Base-by-base conservation (phyloP, 768 basidiomycete species). In the Suillus subluteus region DNA sequence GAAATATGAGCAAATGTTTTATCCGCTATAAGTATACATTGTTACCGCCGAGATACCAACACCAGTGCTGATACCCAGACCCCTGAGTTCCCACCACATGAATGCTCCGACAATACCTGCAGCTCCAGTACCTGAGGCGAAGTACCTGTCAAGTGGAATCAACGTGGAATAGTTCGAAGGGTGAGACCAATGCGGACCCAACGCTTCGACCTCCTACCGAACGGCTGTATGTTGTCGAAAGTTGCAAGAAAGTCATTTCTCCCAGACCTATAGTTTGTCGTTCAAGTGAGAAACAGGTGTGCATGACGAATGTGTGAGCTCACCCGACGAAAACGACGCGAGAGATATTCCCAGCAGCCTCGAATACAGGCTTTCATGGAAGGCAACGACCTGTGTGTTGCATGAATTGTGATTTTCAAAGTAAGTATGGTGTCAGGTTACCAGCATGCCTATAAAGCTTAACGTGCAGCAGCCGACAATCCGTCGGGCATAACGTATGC, bases 41-140 rank as follows among this genome's bases (percentile, higher is more conserved):
- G 18, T 61, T 61, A 94, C 94, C 16, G 93, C 86, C 12, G 93
- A 95, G 26, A 97, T 72, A 2, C 94, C 92, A 30, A 99, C 88
- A 1, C 96, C 98, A 13, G 82, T 72, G 54, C 88, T 85, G 6
- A 99, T 94, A 26, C 98, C 97, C 0, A 97, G 78, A 2, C 87
- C 86, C 23, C 98, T 83, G 5, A 99, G 80, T 69, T 95, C 84
- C 97, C 97, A 99, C 98, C 98, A 99, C 15, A 98, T 73, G 46
- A 92, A 91, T 0, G 97, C 95, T 8, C 97, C 97, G 1, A 90
- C 91, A 1, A 99, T 86, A 0, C 97, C 97, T 0, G 97, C 97
- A 6, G 92, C 94, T 1, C 97, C 97, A 0, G 97, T 99, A 0
- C 97, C 97, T 11, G 91, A 91, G 8, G 96, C 90, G 77, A 98